Base-by-base conservation (phyloP, 805 yeast genomes). In the Candida pseudoglaebosa region DNA sequence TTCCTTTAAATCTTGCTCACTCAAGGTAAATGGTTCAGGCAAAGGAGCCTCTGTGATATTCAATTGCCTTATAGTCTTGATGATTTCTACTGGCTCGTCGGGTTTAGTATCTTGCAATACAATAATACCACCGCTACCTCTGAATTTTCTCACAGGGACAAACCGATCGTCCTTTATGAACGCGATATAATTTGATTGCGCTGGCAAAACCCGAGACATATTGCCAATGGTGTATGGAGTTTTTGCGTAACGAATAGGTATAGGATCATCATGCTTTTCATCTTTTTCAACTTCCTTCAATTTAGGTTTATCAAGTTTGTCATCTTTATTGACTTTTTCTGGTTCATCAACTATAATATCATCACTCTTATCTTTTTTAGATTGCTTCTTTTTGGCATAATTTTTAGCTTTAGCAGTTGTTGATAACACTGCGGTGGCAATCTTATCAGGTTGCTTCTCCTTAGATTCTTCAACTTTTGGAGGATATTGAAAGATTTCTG, bases 351-450 rank as follows among this genome's bases (percentile, higher is more conserved):
- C 56, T 10, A 71, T 77, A 73, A 70, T 66, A 21, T 64, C 62
- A 28, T 59, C 68, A 4, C 50, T 65, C 16, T 49, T 55, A 12
- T 62, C 70, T 54, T 74, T 73, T 48, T 70, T 70, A 32, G 73
- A 74, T 45, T 69, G 68, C 29, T 71, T 69, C 65, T 78, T 79
- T 68, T 78, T 82, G 18, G 95, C 95, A 60, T 97, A 81, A 24
- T 91, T 93, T 61, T 85, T 87, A n/a, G 96, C 96, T 59, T 82
- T 83, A 13, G 82, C 87, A 2, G 99, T 91, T 1, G 97, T 91
- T 2, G 97, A 89, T 40, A 93, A 73, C 12, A 93, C 95, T 2
- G 97, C 99, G 30, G 95, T 86, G 2, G 89, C 85, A 35, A 89
- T 76, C 67, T 86, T 89, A 59, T 88, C 97, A 3, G 90, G 87